These are phyloP conservation scores for Boletus bicolor DNA, from an alignment of 768 basidiomycete genomes.

Conservation along the genomic window DNA sequence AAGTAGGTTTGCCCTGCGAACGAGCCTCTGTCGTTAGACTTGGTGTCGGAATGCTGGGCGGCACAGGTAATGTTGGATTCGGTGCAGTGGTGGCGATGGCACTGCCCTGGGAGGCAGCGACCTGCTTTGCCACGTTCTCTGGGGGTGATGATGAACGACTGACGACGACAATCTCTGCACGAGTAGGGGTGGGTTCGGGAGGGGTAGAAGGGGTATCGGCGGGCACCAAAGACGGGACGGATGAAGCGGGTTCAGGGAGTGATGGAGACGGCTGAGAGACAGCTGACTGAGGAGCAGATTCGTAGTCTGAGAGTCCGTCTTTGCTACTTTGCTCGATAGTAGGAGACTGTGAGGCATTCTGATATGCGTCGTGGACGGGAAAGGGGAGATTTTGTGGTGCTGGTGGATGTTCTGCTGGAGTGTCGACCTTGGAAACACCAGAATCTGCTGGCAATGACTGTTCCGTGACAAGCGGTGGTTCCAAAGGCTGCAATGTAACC, in stretches of 20 bases:
- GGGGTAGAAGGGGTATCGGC: neutral
- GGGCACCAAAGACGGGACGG: neutral
- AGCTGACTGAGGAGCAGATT: conserved; percentile 15
- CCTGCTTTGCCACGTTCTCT: conserved; percentile 1
- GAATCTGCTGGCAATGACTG: neutral
- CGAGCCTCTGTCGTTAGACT: neutral
- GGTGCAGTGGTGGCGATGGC: conserved; percentile 1
- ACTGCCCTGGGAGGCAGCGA: neutral
- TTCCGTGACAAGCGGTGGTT: neutral
- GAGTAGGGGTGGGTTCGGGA: neutral
- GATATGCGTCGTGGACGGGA: conserved; percentile 1
- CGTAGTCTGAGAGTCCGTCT: conserved; percentile 13
- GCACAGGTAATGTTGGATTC: conserved; percentile 1
- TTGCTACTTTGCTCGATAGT: neutral
- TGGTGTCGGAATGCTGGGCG: conserved; percentile 10
- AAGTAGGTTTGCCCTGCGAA: conserved; percentile 29
- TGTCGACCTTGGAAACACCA: neutral
- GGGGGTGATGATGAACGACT: neutral
- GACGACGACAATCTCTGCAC: neutral
- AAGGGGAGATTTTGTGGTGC: neutral
- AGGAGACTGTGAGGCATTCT: conserved; percentile 3
- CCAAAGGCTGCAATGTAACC: neutral
- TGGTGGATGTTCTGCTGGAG: neutral
- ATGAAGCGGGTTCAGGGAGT: neutral
- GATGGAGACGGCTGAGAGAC: conserved; percentile 8